phyloP scores from a whole-genome alignment of 495 filamentous ascomycete species.

The Tuber aestivum region DNA sequence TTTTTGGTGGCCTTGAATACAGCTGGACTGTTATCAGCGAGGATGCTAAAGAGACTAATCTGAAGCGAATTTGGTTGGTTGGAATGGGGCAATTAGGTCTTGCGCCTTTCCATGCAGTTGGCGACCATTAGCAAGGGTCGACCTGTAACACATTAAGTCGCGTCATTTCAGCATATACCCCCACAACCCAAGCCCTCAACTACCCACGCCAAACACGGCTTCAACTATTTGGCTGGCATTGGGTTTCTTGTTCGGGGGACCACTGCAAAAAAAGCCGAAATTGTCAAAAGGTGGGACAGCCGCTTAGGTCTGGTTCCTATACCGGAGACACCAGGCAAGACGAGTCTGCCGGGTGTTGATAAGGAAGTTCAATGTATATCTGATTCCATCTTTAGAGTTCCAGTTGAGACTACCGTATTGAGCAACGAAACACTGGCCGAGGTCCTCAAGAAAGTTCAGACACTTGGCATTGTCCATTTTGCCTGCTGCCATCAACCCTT shows the following conservation, averaged over 20 bases:
- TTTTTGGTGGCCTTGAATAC: conserved; percentile 8
- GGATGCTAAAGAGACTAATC: too few species aligned
- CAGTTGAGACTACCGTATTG: too few species aligned
- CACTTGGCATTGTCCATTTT: conserved; percentile 33
- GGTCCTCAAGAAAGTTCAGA: conserved; percentile 18
- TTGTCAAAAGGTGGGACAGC: not conserved
- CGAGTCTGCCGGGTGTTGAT: too few species aligned
- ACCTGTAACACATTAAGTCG: conserved; percentile 25
- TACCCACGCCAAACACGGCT: conserved; percentile 20
- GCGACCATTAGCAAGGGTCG: conserved; percentile 24
- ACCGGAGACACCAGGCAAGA: not conserved
- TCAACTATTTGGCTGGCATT: not conserved
- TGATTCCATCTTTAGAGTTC: too few species aligned
- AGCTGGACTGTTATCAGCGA: too few species aligned
- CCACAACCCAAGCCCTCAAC: conserved; percentile 29
- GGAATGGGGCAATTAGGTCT: too few species aligned
- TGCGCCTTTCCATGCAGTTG: conserved; percentile 40
- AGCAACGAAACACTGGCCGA: conserved; percentile 1
- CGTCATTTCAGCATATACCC: conserved; percentile 35
- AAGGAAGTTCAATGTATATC: too few species aligned
- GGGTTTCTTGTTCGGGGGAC: conserved; percentile 6
- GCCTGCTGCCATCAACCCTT: conserved; percentile 32
- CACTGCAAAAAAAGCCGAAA: conserved; percentile 1
- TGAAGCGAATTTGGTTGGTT: conserved; percentile 39
- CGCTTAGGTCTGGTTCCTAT: conserved; percentile 34